phyloP scores from a whole-genome alignment of 2,329 filamentous ascomycete species.

The Chaetomium sp. region DNA sequence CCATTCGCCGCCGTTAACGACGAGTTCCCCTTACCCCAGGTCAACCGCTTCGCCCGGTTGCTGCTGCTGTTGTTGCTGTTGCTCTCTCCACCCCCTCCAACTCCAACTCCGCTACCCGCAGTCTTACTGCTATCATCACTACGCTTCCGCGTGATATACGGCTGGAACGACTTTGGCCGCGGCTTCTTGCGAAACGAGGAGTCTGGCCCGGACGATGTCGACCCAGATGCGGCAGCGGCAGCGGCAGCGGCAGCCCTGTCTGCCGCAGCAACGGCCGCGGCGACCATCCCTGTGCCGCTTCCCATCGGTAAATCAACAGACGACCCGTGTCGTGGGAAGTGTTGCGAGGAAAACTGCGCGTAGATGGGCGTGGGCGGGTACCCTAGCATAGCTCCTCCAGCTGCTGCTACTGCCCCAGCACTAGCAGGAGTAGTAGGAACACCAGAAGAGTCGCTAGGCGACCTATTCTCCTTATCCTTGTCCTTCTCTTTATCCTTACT shows the following conservation, averaged over 20 bases:
- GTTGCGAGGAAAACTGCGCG: constrained; percentile 58
- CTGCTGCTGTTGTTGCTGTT: constrained; percentile 11
- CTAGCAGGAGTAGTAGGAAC: neutral
- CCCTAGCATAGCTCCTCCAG: too few species aligned
- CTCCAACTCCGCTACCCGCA: too few species aligned
- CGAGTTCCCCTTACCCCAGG: constrained; percentile 27
- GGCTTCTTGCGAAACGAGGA: constrained; percentile 30
- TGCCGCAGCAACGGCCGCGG: constrained; percentile 1
- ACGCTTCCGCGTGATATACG: constrained; percentile 21
- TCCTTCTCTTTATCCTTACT: constrained; percentile 46
- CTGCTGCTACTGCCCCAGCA: too few species aligned
- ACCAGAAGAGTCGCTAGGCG: constrained; percentile 46
- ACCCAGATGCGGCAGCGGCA: constrained; percentile 14
- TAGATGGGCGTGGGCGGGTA: constrained; percentile 63
- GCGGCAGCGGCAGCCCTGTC: constrained; percentile 20
- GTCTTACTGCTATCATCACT: too few species aligned
- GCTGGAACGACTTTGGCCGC: constrained; percentile 47
- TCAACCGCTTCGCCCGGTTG: constrained; percentile 20
- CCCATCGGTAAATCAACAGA: constrained; percentile 8
- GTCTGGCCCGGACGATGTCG: too few species aligned
- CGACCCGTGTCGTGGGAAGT: constrained; percentile 3
- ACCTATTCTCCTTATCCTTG: constrained; percentile 84
- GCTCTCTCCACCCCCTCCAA: neutral
- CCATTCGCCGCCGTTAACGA: constrained; percentile 31
- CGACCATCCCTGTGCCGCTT: constrained; percentile 19